phyloP scores from a whole-genome alignment of 371 early-diverging fungal genomes.

The Umbelopsis sp. region DNA sequence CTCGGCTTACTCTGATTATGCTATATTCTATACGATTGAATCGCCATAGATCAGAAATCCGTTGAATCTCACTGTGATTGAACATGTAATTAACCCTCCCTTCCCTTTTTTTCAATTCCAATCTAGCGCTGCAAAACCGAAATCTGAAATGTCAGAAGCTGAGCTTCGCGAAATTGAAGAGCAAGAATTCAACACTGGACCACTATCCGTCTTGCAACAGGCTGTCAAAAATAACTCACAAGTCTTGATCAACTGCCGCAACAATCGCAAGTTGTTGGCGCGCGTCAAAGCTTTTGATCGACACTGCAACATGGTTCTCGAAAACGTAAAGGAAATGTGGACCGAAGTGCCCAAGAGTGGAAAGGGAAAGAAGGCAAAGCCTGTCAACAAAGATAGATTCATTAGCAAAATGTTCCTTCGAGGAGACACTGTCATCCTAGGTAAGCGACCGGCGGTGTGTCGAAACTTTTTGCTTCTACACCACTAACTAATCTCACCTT shows the following conservation, averaged over 20 bases:
- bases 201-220: slow-evolving; percentile 93
- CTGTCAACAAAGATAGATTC: slow-evolving; percentile 97
- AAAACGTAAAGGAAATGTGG: slow-evolving; percentile 99
- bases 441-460: slow-evolving; percentile 33
- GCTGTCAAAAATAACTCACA: slow-evolving; percentile 96
- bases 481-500: not conserved
- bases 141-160: slow-evolving; percentile 90
- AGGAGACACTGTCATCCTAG: slow-evolving; percentile 95
- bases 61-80: not conserved
- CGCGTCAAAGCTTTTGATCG: slow-evolving; percentile 98
- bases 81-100: not conserved
- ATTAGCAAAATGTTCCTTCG: slow-evolving; percentile 98
- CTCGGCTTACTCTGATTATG: too few species aligned
- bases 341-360: slow-evolving; percentile 90
- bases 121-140: slow-evolving; percentile 54
- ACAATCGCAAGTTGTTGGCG: slow-evolving; percentile 96
- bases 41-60: too few species aligned
- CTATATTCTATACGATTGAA: too few species aligned
- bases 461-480: not conserved
- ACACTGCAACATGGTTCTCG: slow-evolving; percentile 98
- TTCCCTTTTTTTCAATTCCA: not conserved
- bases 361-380: slow-evolving; percentile 92
- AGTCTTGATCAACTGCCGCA: slow-evolving; percentile 93
- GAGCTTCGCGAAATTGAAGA: slow-evolving; percentile 93
- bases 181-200: slow-evolving; percentile 95